Evolutionary conservation across 371 early-diverging fungal genomes (phyloP), one percentile per base, ranked within the genome.

Genomic region (Blakeslea trispora): DNA sequence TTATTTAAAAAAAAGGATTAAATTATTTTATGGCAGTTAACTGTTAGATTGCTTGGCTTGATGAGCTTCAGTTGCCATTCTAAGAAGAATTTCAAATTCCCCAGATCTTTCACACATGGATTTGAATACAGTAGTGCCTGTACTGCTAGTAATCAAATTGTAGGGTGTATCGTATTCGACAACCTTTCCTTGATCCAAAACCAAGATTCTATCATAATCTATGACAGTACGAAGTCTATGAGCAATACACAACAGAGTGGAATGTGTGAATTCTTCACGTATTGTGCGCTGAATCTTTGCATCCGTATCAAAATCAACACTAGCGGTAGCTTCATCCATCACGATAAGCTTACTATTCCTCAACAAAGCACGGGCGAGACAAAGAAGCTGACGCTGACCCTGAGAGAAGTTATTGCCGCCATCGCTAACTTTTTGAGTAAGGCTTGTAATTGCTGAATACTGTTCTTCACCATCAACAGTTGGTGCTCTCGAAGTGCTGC

Each of bases 371-470:
- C 96, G 87, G 5, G 93, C 91, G 13, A 96, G 72, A 24, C 89
- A 86, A 49, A 97, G 80, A 58, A 96, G 73, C 73, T 96, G 96
- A 22, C 90, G 81, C 59, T 96, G 91, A 7, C 97, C 97, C 42
- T 93, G 86, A 15, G 90, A 90, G 62, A 93, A 83, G 68, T 87
- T 92, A 57, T 79, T 83, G 19, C 96, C 95, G 50, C 84, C 86
- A 64, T 89, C 89, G 28, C 71, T 71, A 18, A 90, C 87, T 15
- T 77, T 64, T 39, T 75, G 79, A 2, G 77, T 68, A n/a, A 88
- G 82, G 31, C 89, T 71, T 1, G 64, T 78, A 51, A 86, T 82
- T 18, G 81, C 59, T 17, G 71, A 75, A 17, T 55, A 55, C 1
- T 28, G 31, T 19, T 60, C 44, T 0, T 32, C 44, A 14, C 61